Base-by-base conservation (phyloP, 495 filamentous ascomycete species). In the Cenococcum geophilum region DNA sequence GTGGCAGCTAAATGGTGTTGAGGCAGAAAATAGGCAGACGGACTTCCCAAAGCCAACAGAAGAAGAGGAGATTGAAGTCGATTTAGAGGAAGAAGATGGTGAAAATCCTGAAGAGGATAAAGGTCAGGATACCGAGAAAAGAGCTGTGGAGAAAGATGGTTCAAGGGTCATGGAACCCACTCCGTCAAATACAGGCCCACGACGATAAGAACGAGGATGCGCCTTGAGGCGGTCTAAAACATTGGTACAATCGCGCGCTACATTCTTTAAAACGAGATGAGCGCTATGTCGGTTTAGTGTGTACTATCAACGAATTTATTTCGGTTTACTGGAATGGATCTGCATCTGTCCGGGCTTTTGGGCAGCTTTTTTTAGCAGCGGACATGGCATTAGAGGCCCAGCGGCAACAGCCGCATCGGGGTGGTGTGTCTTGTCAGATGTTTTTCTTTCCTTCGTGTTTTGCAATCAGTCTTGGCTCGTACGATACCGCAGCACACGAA, bases 1-100 rank as follows among this genome's bases (percentile, higher is more conserved):
- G 72, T 98, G 95, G 95, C 93, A 98, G 76, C 88, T 97, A 82
- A 92, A 82, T 64, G 95, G 91, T 14, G 86, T 62, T 55, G 66
- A 57, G 55, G 57, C 54, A 23, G 65, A 64, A 21, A 47, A 62
- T 9, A 27, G 63, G 34, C 18, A 52, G 25, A 5, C 52, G 43
- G 22, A 57, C 43, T 14, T 64, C 14, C 43, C 58, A 51, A 37
- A 36, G 34, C 43, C 60, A 10, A 73, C 63, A 6, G 71, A 79
- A 61, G 74, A 78, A 22, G 77, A 76, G 66, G 65, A 69, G 34
- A 71, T 70, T 55, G 64, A 69, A 66, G 22, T 54, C 5, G 71
- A 71, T 20, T 54, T 72, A 27, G 68, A 65, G 50, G 62, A 56
- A 11, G 66, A 68, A 4, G 66, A 61, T 10, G 63, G 57, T 20